Conservation (phyloP, 257 asterid species). For the Henckelia pumila region DNA sequence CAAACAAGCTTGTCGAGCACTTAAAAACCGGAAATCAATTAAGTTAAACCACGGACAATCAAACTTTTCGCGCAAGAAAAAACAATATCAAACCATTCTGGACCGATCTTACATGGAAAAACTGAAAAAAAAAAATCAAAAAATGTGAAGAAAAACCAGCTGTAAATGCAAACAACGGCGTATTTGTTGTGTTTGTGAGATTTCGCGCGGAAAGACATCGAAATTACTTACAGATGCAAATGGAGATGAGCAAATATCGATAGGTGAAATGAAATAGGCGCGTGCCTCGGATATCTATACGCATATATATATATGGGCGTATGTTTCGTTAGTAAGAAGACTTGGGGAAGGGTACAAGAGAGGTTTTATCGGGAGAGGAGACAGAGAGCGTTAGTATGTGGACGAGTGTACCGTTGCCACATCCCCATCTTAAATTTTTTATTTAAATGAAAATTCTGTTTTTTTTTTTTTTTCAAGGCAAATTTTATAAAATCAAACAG, state of each 20-base stretch:
- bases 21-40: conserved; percentile 19
- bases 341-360: conserved; percentile 24
- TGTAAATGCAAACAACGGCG: not conserved
- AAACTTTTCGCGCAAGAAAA: not conserved
- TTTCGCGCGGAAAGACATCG: not conserved
- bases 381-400: not conserved
- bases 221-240: conserved; percentile 25
- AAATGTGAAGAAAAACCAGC: not conserved
- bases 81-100: not conserved
- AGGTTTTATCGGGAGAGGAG: not conserved
- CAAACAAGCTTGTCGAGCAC: conserved; percentile 21
- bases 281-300: not conserved
- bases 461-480: no score
- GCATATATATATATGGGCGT: not conserved
- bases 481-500: no score
- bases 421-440: not conserved
- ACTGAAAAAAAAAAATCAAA: not conserved
- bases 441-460: no score
- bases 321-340: not conserved
- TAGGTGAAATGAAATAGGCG: not conserved
- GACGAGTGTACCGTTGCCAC: not conserved
- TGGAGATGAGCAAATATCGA: conserved; percentile 18
- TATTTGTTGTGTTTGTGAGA: not conserved
- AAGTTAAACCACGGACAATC: not conserved
- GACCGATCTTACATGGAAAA: not conserved